A percentile compares a stretch with the other conserved stretches of the same genome.
Conservation (phyloP, 2,329 filamentous ascomycete species). For the Dothideomycetidae sp. region DNA sequence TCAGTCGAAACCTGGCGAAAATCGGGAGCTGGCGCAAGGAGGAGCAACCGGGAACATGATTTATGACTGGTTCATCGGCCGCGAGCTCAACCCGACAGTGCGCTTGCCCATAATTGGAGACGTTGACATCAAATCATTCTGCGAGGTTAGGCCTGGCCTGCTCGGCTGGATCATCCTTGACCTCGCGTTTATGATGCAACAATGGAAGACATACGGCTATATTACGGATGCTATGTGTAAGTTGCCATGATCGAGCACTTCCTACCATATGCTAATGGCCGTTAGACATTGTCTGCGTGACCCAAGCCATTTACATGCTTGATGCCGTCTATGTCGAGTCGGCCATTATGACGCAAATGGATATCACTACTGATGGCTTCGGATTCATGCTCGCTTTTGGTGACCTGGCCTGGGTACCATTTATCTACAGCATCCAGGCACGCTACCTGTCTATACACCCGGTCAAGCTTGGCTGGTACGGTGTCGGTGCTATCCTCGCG, state of each 20-base stretch:
- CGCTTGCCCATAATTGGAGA: conserved; percentile 66
- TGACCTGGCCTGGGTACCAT: conserved; percentile 85
- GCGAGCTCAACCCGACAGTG: conserved; percentile 82
- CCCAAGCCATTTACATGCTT: conserved; percentile 71
- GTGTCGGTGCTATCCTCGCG: conserved; percentile 49
- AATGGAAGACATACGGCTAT: conserved; percentile 72
- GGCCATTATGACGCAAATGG: conserved; percentile 83
- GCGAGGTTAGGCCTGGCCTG: conserved; percentile 83
- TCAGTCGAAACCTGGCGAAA: conserved; percentile 48
- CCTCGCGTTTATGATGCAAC: conserved; percentile 69
- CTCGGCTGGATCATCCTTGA: conserved; percentile 80
- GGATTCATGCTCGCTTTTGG: conserved; percentile 92
- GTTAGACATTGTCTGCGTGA: conserved; percentile 52
- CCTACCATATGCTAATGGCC: conserved; percentile 9
- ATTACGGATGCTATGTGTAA: conserved; percentile 64
- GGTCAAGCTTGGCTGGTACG: conserved; percentile 55
- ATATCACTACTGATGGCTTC: conserved; percentile 85
- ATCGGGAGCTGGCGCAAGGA: conserved; percentile 67
- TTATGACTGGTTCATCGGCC: conserved; percentile 95
- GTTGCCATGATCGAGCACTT: conserved; percentile 10
- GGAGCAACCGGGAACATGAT: conserved; percentile 71
- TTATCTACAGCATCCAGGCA: conserved; percentile 71
- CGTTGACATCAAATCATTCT: conserved; percentile 79
- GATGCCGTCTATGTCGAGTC: conserved; percentile 80
- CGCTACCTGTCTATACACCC: conserved; percentile 77